Conservation (phyloP, 1,284 basidiomycete species). For the Trametes versicolor region DNA sequence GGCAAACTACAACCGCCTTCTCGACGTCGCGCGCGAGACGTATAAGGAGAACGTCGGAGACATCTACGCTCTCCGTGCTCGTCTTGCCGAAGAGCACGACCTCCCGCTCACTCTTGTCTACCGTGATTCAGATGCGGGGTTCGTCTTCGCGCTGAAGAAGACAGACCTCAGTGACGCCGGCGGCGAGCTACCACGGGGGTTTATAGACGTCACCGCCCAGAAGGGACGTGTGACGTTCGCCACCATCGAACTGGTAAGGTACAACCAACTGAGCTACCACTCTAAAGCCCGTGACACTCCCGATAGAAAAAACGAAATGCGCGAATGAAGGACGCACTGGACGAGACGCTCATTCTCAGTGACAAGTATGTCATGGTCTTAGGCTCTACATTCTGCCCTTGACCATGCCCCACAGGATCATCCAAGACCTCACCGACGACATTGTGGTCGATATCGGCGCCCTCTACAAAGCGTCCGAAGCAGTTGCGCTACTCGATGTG, state of each 20-base stretch:
- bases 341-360: constrained; percentile 85
- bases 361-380: constrained; percentile 59
- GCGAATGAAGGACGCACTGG: constrained; percentile 84
- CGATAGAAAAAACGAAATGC: constrained; percentile 84
- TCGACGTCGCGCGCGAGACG: constrained; percentile 93
- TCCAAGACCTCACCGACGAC: constrained; percentile 73
- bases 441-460: constrained; percentile 75
- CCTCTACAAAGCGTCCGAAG: constrained; percentile 89
- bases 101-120: constrained; percentile 74
- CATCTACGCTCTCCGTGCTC: constrained; percentile 73
- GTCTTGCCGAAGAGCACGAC: constrained; percentile 66
- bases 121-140: constrained; percentile 74
- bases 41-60: constrained; percentile 92
- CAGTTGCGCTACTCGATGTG: constrained; percentile 89
- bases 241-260: constrained; percentile 79
- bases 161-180: constrained; percentile 54
- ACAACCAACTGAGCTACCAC: constrained; percentile 31
- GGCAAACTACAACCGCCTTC: constrained; percentile 82
- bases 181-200: constrained; percentile 71
- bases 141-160: constrained; percentile 77
- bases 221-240: constrained; percentile 81
- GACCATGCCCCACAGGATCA: constrained; percentile 59
- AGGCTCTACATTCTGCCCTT: neutral
- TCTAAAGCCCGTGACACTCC: neutral
- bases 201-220: constrained; percentile 73